Conservation (phyloP, 768 basidiomycete genomes). For the Baorangia bicolor region DNA sequence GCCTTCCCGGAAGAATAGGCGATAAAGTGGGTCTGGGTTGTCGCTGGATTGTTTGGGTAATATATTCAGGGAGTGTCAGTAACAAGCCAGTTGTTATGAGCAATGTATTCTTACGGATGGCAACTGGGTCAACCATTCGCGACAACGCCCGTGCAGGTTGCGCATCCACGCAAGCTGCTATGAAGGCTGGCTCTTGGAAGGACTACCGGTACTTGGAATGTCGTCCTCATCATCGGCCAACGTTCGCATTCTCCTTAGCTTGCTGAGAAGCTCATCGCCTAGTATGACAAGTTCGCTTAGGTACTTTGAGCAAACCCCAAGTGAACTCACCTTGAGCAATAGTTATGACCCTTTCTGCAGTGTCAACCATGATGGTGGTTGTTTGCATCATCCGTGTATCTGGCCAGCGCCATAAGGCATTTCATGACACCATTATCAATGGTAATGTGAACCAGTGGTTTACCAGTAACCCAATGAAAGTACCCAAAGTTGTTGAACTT, state of each 20-base stretch:
- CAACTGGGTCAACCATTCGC: slow-evolving; percentile 77
- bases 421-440: too few species aligned
- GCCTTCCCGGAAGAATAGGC: slow-evolving; percentile 89
- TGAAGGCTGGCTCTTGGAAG: slow-evolving; percentile 62
- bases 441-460: too few species aligned
- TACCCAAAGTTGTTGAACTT: too few species aligned
- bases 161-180: slow-evolving; percentile 97
- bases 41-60: slow-evolving; percentile 65
- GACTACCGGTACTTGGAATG: slow-evolving; percentile 46
- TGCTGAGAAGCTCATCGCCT: slow-evolving; percentile 82
- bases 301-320: background rate
- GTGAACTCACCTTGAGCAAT: slow-evolving; percentile 72
- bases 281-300: slow-evolving; percentile 8
- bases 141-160: slow-evolving; percentile 72
- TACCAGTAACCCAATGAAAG: too few species aligned
- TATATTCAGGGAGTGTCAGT: slow-evolving; percentile 45
- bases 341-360: slow-evolving; percentile 89
- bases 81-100: background rate
- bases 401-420: too few species aligned
- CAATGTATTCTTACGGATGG: slow-evolving; percentile 57
- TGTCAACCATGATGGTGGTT: slow-evolving; percentile 93
- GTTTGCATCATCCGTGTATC: too few species aligned
- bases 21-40: slow-evolving; percentile 80
- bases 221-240: slow-evolving; percentile 84
- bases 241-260: slow-evolving; percentile 92